These are phyloP conservation scores for Cystobasidium ongulense DNA, from an alignment of 768 basidiomycete species.

Conservation along the genomic window DNA sequence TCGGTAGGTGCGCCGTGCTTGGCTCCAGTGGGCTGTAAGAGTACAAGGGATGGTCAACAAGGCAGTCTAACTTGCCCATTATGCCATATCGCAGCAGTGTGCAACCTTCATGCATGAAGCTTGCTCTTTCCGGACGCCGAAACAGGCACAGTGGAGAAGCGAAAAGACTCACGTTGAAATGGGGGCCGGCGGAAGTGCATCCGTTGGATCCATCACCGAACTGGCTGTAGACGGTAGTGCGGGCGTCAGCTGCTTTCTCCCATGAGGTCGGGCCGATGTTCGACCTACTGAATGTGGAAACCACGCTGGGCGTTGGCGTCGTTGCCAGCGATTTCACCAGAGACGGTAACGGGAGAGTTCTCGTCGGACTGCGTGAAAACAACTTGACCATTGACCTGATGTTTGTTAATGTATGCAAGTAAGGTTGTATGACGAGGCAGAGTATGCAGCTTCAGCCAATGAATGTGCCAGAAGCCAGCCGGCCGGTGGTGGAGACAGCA, in stretches of 20 bases:
- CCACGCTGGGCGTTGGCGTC: conserved; percentile 57
- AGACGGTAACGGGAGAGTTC: conserved; percentile 54
- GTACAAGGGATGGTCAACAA: background rate
- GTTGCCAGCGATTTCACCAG: conserved; percentile 58
- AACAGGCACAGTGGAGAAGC: background rate
- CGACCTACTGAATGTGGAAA: conserved; percentile 72
- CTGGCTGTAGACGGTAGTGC: conserved; percentile 43
- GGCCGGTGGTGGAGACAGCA: background rate
- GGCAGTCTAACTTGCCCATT: too few relatives aligned
- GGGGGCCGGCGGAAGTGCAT: conserved; percentile 61
- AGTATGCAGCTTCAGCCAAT: conserved; percentile 48
- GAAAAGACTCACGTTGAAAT: conserved; percentile 57
- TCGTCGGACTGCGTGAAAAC: conserved; percentile 56
- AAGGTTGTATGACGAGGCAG: background rate
- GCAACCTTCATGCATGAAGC: too few relatives aligned
- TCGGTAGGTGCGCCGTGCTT: conserved; percentile 61
- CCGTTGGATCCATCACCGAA: conserved; percentile 61
- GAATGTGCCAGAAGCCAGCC: background rate
- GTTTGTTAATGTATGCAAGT: background rate
- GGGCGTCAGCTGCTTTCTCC: too few relatives aligned
- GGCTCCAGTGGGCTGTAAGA: conserved; percentile 50
- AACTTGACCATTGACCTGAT: conserved; percentile 58
- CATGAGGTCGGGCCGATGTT: too few relatives aligned
- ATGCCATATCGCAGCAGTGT: too few relatives aligned
- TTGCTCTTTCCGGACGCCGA: too few relatives aligned